Conservation (phyloP, 2,329 filamentous ascomycete genomes). For the Cadophora sp. region DNA sequence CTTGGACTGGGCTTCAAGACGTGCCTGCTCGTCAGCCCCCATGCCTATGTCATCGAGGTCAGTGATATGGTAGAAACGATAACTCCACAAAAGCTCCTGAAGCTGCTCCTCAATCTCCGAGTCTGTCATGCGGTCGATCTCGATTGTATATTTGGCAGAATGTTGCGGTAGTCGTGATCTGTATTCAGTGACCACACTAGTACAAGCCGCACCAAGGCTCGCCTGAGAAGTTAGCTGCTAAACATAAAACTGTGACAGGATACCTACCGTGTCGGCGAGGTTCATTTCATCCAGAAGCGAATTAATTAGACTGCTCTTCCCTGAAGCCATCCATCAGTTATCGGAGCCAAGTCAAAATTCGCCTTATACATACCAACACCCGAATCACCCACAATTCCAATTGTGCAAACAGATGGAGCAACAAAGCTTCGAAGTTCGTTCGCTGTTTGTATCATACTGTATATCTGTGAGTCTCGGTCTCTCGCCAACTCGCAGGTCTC, state of each 20-base stretch:
- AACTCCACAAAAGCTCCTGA: constrained; percentile 24
- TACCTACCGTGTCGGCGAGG: constrained; percentile 11
- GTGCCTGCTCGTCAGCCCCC: not conserved
- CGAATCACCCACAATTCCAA: not conserved
- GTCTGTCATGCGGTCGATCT: constrained; percentile 29
- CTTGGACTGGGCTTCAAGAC: not conserved
- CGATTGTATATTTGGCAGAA: constrained; percentile 24
- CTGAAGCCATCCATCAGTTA: not conserved
- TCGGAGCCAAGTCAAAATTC: not conserved
- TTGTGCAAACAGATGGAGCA: too few relatives aligned
- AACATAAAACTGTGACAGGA: not conserved
- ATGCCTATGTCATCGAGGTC: not conserved
- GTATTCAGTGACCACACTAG: constrained; percentile 30
- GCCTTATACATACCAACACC: not conserved
- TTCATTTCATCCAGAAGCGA: constrained; percentile 14
- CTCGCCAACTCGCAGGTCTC: too few relatives aligned
- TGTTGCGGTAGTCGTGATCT: constrained; percentile 15
- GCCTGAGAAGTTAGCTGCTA: constrained; percentile 12
- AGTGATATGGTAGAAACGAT: constrained; percentile 13
- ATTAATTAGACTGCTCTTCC: constrained; percentile 28
- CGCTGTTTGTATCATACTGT: too few relatives aligned
- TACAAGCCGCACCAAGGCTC: constrained; percentile 28
- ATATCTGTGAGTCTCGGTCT: too few relatives aligned
- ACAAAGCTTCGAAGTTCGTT: too few relatives aligned
- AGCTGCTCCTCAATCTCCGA: constrained; percentile 26